Base-by-base conservation (phyloP, 2,329 filamentous ascomycete species). In the Fusarium goolgardi region DNA sequence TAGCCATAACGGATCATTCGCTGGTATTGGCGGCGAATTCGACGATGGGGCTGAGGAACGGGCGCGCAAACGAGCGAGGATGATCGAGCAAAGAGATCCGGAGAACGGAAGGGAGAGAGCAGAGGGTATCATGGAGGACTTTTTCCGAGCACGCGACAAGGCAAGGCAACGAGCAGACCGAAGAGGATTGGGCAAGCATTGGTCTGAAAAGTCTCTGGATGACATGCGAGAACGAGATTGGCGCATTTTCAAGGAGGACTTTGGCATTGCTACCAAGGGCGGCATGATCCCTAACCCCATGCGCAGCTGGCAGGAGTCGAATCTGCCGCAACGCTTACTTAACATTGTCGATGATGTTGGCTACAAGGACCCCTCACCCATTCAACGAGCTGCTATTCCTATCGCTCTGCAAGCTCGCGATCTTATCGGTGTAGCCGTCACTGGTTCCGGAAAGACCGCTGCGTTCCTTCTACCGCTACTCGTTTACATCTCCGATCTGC, bases 241-340 rank as follows among this genome's bases (percentile, higher is more conserved):
- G 96, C 92, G 96, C 76, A 98, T 99, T 73, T 97, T 99, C 88
- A 99, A 98, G 81, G 96, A 98, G 79, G 94, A 99, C 79, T 98
- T 97, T 82, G 96, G 96, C 73, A 99, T 99, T 77, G 86, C 91
- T 40, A 97, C 94, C 11, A 98, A 97, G 79, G 96, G 96, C 59
- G 95, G 95, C 43, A 86, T 86, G 27, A 93, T 98, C 57, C 96
- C 96, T 1, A 95, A 98, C 74, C 96, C 96, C 1, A 98, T 99
- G 94, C 93, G 96, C 50, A 93, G 85, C 71, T 99, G 96, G 96
- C 77, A 86, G 46, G 96, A 99, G 79, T 97, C 94, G 5, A 85
- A 85, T 8, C 84, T 99, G 39, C 94, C 96, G 5, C 85, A 87
- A 63, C 86, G 88, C 3, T 80, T 99, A 52, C 85, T 98, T 64